Conservation (phyloP, 768 basidiomycete genomes). For the Tubosaeta brunneosetosa region DNA sequence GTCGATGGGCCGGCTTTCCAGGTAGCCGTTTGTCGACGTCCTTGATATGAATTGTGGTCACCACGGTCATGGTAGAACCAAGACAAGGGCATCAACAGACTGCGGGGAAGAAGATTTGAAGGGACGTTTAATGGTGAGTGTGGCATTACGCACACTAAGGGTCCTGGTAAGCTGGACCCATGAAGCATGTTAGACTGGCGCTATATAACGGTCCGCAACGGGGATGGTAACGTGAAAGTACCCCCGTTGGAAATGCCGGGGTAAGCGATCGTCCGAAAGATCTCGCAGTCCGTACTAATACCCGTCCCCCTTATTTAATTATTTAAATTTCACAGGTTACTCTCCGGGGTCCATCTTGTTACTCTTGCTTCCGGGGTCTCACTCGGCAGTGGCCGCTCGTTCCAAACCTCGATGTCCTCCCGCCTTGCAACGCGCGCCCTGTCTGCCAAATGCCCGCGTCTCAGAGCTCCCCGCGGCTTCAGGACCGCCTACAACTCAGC, state of each 20-base stretch:
- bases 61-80: conserved; percentile 20
- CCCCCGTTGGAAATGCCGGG: background rate
- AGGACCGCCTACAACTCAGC: conserved; percentile 16
- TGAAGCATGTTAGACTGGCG: conserved; percentile 1
- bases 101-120: conserved; percentile 11
- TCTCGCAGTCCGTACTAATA: conserved; percentile 3
- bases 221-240: conserved; percentile 6
- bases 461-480: background rate
- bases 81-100: conserved; percentile 24
- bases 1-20: conserved; percentile 36
- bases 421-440: conserved; percentile 16
- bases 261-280: conserved; percentile 4
- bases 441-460: conserved; percentile 1
- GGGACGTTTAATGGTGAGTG: conserved; percentile 14
- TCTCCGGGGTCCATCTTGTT: conserved; percentile 20
- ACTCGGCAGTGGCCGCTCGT: conserved; percentile 1
- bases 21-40: conserved; percentile 46
- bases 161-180: conserved; percentile 11
- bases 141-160: conserved; percentile 18
- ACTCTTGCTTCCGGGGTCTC: conserved; percentile 19
- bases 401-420: conserved; percentile 16
- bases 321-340: conserved; percentile 9
- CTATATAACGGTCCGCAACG: conserved; percentile 16
- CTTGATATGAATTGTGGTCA: conserved; percentile 24
- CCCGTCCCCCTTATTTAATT: background rate